Evolutionary conservation across 306 rosid species (phyloP).

Genomic region (Elaeagnus macrophylla): DNA sequence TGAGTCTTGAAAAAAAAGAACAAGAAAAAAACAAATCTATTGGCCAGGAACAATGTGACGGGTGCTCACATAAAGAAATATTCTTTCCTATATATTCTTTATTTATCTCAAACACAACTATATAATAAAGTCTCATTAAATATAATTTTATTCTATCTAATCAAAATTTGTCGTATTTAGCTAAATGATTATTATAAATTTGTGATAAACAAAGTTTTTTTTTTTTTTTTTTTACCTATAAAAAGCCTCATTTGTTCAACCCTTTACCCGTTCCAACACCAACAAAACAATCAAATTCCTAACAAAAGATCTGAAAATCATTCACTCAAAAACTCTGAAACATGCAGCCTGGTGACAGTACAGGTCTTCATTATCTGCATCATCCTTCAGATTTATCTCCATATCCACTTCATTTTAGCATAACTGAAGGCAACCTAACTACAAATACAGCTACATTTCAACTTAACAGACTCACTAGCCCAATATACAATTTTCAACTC

Average conservation of each 20-base stretch:
- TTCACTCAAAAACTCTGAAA: conserved; percentile 15
- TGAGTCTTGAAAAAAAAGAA: too few relatives aligned
- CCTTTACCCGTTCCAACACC: conserved; percentile 28
- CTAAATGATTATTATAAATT: too few relatives aligned
- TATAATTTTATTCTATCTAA: too few relatives aligned
- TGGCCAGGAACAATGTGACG: too few relatives aligned
- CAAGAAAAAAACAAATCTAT: too few relatives aligned
- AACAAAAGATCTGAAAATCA: conserved; percentile 13
- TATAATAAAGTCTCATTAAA: too few relatives aligned
- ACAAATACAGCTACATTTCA: conserved; percentile 35
- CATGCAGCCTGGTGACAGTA: conserved; percentile 56
- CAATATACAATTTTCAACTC: conserved; percentile 33
- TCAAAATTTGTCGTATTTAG: too few relatives aligned
- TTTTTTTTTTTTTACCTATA: too few relatives aligned
- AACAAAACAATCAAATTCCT: conserved; percentile 15
- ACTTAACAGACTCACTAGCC: conserved; percentile 30
- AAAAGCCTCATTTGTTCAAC: conserved; percentile 34
- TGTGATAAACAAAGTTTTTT: too few relatives aligned
- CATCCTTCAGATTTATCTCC: conserved; percentile 43
- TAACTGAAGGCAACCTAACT: conserved; percentile 28
- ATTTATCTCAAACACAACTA: too few relatives aligned
- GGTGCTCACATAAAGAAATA: too few relatives aligned
- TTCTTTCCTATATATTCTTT: too few relatives aligned
- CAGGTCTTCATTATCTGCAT: conserved; percentile 40
- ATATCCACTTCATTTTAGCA: conserved; percentile 28